Evolutionary conservation across 2,329 filamentous ascomycete species (phyloP), one percentile per base, ranked within the genome.

Genomic region (Botrytis cinerea): DNA sequence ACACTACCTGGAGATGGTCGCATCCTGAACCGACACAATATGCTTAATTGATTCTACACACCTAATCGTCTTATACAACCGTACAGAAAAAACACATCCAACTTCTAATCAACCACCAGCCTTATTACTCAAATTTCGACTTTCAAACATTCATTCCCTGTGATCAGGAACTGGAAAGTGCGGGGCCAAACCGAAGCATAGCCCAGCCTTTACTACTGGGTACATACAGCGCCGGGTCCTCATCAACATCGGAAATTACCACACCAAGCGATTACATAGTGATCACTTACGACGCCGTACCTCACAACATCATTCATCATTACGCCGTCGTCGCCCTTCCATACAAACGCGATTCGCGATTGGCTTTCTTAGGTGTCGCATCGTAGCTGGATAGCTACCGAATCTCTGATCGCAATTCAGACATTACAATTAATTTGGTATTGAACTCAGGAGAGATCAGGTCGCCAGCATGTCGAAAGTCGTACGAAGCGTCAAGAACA

Each of bases 401-500:
- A 28, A 35, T 66, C 46, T 43, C 54, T 35, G 46, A 46, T 72
- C 38, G 28, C 35, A 67, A 45, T 40, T 64, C 46, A 32, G 61
- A 28, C 35, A 5, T 54, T 20, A 46, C 38, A 48, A 66, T 40
- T 45, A 16, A 25, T 67, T 45, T 43, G 35, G n/a, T 38, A 20
- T 66, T 20, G 46, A 64, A 72, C 38, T 72, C 38, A 72, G 46
- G 70, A 66, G 70, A 72, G 38, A 57, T 72, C 46, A 54, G 46
- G 71, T 77, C 77, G 77, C 78, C 78, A 87, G 81, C 76, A 99
- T 99, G 96, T 98, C 95, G 74, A 97, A 97, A 85, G 94, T 98
- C 83, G 94, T 98, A 82, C 90, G 96, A 84, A 97, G 93, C 82
- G 95, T 98, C 81, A 98, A 98, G 87, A 99, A 98, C 87, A 95